A percentile compares a stretch with the other conserved stretches of the same genome.
phyloP scores from a whole-genome alignment of 768 basidiomycete species.

The Hericium erinaceus region DNA sequence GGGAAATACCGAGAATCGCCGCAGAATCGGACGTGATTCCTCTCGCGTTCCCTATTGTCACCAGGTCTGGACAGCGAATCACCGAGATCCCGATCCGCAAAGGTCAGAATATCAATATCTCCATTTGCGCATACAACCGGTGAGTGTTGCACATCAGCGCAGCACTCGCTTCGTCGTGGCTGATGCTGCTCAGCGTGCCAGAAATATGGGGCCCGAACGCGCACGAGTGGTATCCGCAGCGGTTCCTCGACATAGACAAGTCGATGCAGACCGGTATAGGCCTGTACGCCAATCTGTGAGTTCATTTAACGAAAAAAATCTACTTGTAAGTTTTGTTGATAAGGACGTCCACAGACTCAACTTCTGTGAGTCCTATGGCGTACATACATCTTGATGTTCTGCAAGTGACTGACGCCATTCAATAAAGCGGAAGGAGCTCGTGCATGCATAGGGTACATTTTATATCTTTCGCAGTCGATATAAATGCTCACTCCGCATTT shows the following conservation, averaged over 20 bases:
- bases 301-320: not conserved
- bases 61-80: constrained; percentile 4
- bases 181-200: not conserved
- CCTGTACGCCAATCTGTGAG: constrained; percentile 12
- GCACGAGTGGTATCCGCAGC: constrained; percentile 5
- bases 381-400: not conserved
- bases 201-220: constrained; percentile 11
- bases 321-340: not conserved
- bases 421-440: constrained; percentile 4
- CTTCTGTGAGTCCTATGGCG: constrained; percentile 3
- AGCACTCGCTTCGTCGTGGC: not conserved
- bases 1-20: constrained; percentile 1
- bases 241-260: constrained; percentile 4
- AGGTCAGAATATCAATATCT: constrained; percentile 5
- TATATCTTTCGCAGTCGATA: not conserved
- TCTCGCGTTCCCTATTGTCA: constrained; percentile 8
- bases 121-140: constrained; percentile 7
- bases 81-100: constrained; percentile 8
- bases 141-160: not conserved
- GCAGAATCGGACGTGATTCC: constrained; percentile 11
- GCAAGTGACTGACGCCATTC: not conserved
- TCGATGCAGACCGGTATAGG: not conserved
- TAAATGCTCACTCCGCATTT: not conserved
- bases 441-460: constrained; percentile 6
- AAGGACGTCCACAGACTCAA: not conserved